These are phyloP conservation scores for Solanum tarijense DNA, from an alignment of 257 asterid species.

Conservation along the genomic window DNA sequence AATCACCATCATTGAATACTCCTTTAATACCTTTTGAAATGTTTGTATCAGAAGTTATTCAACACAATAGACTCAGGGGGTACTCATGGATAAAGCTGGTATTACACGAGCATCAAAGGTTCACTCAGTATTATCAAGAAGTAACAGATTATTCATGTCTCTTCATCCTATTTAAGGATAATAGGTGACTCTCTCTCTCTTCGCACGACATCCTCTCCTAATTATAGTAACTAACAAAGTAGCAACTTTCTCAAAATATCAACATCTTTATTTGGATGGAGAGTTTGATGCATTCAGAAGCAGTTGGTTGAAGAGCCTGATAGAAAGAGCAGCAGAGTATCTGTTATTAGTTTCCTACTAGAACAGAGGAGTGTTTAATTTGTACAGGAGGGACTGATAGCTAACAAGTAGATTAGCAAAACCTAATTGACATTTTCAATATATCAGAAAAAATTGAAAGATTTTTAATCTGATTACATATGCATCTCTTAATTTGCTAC, in stretches of 20 bases:
- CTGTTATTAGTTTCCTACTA: neutral
- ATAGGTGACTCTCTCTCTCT: neutral
- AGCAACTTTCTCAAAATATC: neutral
- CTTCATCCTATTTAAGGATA: neutral
- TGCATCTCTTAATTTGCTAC: neutral
- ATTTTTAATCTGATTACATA: neutral
- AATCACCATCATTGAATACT: neutral
- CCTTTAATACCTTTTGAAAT: neutral
- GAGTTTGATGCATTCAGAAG: neutral
- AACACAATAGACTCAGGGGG: neutral
- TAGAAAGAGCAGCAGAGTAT: neutral
- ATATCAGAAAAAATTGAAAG: neutral
- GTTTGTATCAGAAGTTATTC: neutral
- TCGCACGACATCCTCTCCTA: neutral
- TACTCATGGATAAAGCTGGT: neutral
- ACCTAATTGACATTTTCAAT: neutral
- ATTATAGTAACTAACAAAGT: neutral
- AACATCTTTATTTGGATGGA: neutral
- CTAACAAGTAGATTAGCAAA: neutral
- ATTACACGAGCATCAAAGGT: neutral
- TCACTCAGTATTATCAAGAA: neutral
- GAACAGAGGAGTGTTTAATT: neutral
- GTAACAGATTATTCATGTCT: neutral
- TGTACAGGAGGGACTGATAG: neutral
- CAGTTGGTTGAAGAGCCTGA: constrained; percentile 8